Evolutionary conservation across 306 rosid species (phyloP), one percentile per base, ranked within the genome.

Genomic region (Canavalia ensiformis): DNA sequence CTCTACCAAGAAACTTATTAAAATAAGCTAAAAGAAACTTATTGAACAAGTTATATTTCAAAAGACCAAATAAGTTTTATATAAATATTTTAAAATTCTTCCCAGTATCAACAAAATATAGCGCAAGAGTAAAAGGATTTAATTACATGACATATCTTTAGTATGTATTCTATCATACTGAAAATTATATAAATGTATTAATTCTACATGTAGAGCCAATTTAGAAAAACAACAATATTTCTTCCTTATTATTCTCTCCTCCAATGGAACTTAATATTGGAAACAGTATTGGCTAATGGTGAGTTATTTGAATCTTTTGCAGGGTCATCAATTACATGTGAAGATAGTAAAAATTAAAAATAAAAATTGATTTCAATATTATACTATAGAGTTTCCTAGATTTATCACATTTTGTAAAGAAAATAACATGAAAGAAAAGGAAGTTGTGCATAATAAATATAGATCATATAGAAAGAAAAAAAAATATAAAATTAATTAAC

Each of bases 401-500:
- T 46, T 33, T 34, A 82, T 74, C 85, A 65, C 33, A 45, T 33
- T n/a, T 10, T 47, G 28, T 42, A 13, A 64, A 74, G 68, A 46
- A 28, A 52, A 73, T 9, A 35, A 18, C 63, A 46, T 33, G 62
- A 18, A 66, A 56, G 33, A 34, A 3, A 58, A 55, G 47, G 72
- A 68, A 75, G 11, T 58, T 35, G 30, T 45, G 34, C 65, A 67
- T 7, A 59, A 18, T 2, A 49, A 7, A 7, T 45, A 33, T 34
- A 71, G 71, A 67, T 33, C 29, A 68, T 6, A 42, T 55, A 68
- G 37, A 28, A 37, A 28, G 30, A 18, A 18, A 78, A 18, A 9
- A 69, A 34, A 13, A 9, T 37, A 13, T 54, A 42, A 52, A 59
- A 47, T 71, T 49, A 59, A 46, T 65, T 31, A 47, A 18, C 63